A percentile compares a stretch with the other conserved stretches of the same genome.
Conservation (phyloP, 2,329 filamentous ascomycete genomes). For the Myotisia sp. region DNA sequence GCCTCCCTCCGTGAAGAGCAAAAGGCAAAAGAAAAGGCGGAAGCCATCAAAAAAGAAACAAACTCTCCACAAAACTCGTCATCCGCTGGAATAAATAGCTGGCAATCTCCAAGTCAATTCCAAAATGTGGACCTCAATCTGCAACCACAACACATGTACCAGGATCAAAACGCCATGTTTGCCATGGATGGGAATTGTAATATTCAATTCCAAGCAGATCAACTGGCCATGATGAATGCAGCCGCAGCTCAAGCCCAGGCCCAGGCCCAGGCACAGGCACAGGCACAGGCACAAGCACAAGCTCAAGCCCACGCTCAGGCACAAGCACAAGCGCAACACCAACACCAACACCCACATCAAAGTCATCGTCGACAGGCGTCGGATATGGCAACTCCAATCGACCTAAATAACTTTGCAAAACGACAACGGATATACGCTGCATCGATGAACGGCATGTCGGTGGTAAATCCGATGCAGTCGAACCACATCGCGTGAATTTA, state of each 20-base stretch:
- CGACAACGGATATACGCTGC: conserved; percentile 44
- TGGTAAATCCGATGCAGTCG: conserved; percentile 38
- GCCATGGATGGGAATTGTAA: conserved; percentile 12
- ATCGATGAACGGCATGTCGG: conserved; percentile 26
- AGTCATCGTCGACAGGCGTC: conserved; percentile 47
- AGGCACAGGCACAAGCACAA: not conserved
- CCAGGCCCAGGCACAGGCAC: not conserved
- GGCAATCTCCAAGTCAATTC: conserved; percentile 49
- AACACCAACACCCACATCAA: conserved; percentile 8
- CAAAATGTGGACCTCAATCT: no score
- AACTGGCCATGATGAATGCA: conserved; percentile 15
- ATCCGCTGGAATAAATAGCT: conserved; percentile 43
- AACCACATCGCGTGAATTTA: conserved; percentile 19
- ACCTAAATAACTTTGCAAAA: conserved; percentile 40
- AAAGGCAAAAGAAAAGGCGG: no score
- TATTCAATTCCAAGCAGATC: conserved; percentile 11
- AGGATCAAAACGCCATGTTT: conserved; percentile 1
- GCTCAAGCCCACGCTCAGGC: conserved; percentile 5
- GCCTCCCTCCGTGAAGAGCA: no score
- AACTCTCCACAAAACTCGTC: conserved; percentile 49
- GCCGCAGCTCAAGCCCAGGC: conserved; percentile 11
- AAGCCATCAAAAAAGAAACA: no score
- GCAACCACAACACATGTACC: conserved; percentile 16
- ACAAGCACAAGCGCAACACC: conserved; percentile 5
- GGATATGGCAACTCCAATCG: conserved; percentile 43